Percentiles rank a stretch among this genome's conserved stretches.
Evolutionary conservation across 1,284 basidiomycete genomes (phyloP).

Genomic region (Apiotrichum brassicae): DNA sequence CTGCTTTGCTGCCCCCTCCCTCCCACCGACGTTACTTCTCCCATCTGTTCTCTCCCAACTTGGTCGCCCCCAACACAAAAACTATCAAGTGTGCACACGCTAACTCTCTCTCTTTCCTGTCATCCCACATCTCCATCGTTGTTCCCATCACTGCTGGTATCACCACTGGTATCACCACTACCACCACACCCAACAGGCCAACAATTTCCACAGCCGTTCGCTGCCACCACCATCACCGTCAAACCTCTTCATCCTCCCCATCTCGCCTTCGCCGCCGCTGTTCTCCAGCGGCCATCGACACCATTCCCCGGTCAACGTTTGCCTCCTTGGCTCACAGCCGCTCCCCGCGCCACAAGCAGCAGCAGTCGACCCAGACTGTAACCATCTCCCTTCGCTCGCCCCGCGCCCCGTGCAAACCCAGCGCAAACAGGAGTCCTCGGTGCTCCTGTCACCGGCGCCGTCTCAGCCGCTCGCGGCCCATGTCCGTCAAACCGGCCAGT

Average conservation of each 20-base stretch:
- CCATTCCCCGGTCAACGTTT: slow-evolving; percentile 1
- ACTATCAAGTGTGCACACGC: no score
- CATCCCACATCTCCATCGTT: no score
- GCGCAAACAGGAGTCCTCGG: background rate
- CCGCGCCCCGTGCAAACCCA: background rate
- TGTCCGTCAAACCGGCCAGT: background rate
- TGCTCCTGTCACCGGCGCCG: background rate
- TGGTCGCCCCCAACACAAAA: no score
- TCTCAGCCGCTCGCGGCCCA: background rate
- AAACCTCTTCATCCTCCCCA: background rate
- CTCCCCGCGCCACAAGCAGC: background rate
- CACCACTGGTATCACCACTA: no score
- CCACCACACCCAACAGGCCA: no score
- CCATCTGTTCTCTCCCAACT: no score
- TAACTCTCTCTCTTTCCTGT: no score
- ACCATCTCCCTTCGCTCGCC: background rate
- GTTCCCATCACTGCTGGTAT: no score
- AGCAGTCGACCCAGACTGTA: background rate
- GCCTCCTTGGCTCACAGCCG: background rate
- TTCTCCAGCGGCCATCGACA: background rate
- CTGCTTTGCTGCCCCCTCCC: no score
- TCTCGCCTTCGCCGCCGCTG: no score
- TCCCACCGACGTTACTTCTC: no score
- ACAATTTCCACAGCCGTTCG: background rate
- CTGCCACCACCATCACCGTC: background rate